phyloP scores from a whole-genome alignment of 2,329 filamentous ascomycete species.

The Epichloe hybrida region DNA sequence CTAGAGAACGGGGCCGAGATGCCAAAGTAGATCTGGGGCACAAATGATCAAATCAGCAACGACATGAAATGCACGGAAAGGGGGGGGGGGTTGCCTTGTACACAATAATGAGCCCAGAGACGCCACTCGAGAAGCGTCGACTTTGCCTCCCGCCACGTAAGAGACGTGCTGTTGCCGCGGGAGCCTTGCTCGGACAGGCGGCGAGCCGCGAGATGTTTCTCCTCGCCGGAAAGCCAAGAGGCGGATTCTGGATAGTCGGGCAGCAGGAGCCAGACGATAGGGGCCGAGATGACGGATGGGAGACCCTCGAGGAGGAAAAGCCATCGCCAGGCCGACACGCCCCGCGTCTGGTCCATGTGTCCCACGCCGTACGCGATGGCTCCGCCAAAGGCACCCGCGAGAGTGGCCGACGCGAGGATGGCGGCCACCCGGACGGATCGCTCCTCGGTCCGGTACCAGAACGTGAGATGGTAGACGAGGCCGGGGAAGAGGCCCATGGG shows the following conservation, averaged over 20 bases:
- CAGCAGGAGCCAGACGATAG: constrained; percentile 52
- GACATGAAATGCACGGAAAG: too few species aligned
- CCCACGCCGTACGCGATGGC: constrained; percentile 60
- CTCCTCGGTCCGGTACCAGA: constrained; percentile 61
- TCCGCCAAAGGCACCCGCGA: constrained; percentile 61
- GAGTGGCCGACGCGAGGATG: constrained; percentile 53
- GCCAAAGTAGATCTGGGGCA: constrained; percentile 29
- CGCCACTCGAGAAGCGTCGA: constrained; percentile 52
- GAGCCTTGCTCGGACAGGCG: constrained; percentile 33
- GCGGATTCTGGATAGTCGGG: constrained; percentile 55
- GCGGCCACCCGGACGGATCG: constrained; percentile 57
- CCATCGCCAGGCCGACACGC: constrained; percentile 57
- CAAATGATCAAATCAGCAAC: too few species aligned
- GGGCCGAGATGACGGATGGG: constrained; percentile 47
- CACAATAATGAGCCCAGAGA: constrained; percentile 52
- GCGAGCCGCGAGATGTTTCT: constrained; percentile 40
- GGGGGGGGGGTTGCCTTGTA: too few species aligned
- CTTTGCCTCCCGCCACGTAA: constrained; percentile 55
- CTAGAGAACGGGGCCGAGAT: constrained; percentile 42
- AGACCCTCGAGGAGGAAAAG: constrained; percentile 51
- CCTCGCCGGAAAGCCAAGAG: constrained; percentile 44
- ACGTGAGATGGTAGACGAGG: constrained; percentile 54
- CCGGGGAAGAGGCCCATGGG: constrained; percentile 40
- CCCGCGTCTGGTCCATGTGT: constrained; percentile 51
- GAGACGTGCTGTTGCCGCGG: constrained; percentile 45